phyloP scores from a whole-genome alignment of 164 flowering plant species.

The Liriodendron chinense region DNA sequence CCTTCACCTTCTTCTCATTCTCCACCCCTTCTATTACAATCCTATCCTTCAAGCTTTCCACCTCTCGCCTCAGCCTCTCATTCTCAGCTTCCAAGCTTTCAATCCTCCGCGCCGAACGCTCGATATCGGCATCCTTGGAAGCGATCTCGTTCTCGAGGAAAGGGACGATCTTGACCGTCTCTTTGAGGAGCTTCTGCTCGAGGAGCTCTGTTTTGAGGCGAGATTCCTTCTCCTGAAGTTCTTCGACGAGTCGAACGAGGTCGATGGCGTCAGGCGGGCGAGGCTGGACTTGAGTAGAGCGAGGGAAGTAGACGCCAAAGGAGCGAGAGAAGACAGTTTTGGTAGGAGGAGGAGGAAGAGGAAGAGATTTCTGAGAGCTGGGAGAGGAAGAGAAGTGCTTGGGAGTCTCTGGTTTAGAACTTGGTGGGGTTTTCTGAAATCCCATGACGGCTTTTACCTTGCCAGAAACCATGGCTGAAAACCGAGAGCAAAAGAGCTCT shows the following conservation, averaged over 20 bases:
- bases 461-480: constrained; percentile 65
- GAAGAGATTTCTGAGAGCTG: constrained; percentile 3
- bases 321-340: constrained; percentile 59
- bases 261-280: constrained; percentile 77
- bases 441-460: constrained; percentile 75
- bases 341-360: constrained; percentile 22
- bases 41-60: constrained; percentile 27
- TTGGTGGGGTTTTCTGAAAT: constrained; percentile 53
- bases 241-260: constrained; percentile 70
- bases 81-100: constrained; percentile 51
- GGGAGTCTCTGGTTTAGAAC: constrained; percentile 30
- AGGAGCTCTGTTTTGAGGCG: constrained; percentile 67
- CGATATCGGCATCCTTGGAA: constrained; percentile 41
- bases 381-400: constrained; percentile 23
- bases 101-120: constrained; percentile 22
- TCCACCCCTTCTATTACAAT: constrained; percentile 32
- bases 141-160: constrained; percentile 62
- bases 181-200: constrained; percentile 64
- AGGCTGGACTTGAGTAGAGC: constrained; percentile 88
- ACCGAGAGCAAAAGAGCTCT: too few relatives aligned
- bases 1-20: constrained; percentile 26
- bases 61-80: constrained; percentile 36
- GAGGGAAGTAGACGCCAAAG: constrained; percentile 91
- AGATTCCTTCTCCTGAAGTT: constrained; percentile 66
- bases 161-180: constrained; percentile 67